phyloP scores from a whole-genome alignment of 768 basidiomycete species.

The Lactifluus volemus region DNA sequence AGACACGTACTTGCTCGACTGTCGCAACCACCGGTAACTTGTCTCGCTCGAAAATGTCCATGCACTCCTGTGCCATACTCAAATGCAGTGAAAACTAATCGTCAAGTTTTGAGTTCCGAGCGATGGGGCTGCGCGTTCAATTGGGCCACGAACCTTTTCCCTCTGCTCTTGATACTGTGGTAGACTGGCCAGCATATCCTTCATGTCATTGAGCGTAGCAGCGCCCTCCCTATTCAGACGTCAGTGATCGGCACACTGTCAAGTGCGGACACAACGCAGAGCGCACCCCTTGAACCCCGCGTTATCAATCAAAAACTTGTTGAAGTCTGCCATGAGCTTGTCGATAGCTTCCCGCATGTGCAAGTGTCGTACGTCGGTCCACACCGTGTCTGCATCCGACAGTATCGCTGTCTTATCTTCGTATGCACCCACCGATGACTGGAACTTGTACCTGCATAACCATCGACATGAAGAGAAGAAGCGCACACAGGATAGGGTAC shows the following conservation, averaged over 20 bases:
- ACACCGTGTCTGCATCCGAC: constrained; percentile 83
- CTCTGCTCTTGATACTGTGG: constrained; percentile 94
- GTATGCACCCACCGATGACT: constrained; percentile 72
- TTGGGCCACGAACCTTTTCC: constrained; percentile 57
- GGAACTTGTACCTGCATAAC: constrained; percentile 78
- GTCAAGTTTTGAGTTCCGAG: not conserved
- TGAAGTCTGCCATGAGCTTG: constrained; percentile 94
- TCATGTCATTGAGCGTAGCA: constrained; percentile 93
- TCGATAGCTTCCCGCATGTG: constrained; percentile 99
- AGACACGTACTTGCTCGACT: constrained; percentile 70
- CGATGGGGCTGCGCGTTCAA: not conserved
- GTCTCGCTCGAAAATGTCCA: constrained; percentile 85
- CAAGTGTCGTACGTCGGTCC: constrained; percentile 91
- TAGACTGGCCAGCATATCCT: constrained; percentile 93
- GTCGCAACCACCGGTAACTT: constrained; percentile 75
- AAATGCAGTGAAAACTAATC: constrained; percentile 88
- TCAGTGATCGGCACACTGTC: not conserved
- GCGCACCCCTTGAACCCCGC: constrained; percentile 86
- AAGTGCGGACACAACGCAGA: not conserved
- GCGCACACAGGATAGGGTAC: constrained; percentile 25
- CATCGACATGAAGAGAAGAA: not conserved
- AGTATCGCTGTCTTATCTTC: constrained; percentile 86
- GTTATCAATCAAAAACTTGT: constrained; percentile 88
- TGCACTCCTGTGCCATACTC: constrained; percentile 97
- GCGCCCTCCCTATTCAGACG: constrained; percentile 52